Conservation (phyloP, 345 rosid genomes). For the Sisymbrium irio region DNA sequence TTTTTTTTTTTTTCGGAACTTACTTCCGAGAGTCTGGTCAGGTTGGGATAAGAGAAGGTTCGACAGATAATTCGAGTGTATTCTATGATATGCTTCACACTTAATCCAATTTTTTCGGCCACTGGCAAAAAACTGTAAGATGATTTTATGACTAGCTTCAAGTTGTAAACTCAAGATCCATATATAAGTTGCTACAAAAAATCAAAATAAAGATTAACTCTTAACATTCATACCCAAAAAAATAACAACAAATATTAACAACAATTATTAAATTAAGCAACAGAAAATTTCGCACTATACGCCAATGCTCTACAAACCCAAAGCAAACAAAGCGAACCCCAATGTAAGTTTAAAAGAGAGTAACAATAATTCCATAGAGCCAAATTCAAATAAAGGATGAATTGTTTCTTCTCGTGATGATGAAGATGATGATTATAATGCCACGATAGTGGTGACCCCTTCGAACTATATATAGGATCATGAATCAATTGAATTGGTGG, state of each 20-base stretch:
- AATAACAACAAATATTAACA: background rate
- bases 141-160: background rate
- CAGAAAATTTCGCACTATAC: conserved; percentile 26
- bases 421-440: conserved; percentile 8
- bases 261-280: background rate
- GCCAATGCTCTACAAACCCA: conserved; percentile 23
- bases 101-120: background rate
- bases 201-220: no score
- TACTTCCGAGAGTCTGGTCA: background rate
- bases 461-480: background rate
- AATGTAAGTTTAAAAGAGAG: background rate
- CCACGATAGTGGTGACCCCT: conserved; percentile 6
- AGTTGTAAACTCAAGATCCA: background rate
- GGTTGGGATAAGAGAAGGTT: background rate
- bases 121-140: background rate
- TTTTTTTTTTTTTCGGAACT: background rate
- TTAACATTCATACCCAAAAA: no score
- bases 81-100: background rate
- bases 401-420: background rate
- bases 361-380: conserved; percentile 13
- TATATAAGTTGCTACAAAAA: background rate
- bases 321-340: conserved; percentile 14
- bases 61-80: background rate
- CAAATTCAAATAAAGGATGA: conserved; percentile 16
- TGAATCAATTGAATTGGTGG: conserved; percentile 29